Base-by-base conservation (phyloP, 2,329 filamentous ascomycete species). In the Fusarium abutilonis region DNA sequence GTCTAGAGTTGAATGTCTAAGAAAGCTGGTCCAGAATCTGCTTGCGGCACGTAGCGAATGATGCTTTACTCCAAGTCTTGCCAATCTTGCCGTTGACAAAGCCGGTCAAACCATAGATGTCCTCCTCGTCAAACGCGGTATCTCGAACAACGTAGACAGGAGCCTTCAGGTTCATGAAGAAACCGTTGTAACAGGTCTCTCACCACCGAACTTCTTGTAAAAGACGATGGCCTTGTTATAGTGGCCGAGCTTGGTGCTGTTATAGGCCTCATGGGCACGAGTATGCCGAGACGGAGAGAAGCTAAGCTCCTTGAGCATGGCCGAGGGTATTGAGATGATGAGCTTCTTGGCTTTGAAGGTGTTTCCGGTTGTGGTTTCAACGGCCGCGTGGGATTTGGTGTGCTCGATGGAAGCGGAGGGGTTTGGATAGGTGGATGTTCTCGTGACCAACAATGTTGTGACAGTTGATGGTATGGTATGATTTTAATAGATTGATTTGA, bases 281-380 rank as follows among this genome's bases (percentile, higher is more conserved):
- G 60, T 31, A 0, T 81, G 77, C 0, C 84, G 72, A 1, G 77
- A 64, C 1, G 83, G 83, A 0, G 73, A 67, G 67, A 85, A 82
- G 4, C 69, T 71, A 21, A 86, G 77, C 8, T 77, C 74, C 9
- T 74, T 73, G 49, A 80, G 78, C 39, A 83, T 70, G 7, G 82
- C 77, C 6, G 78, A 81, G 0, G 83, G 79, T 6, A 86, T 70
- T 2, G 82, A 81, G 4, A 83, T 58, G 44, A 86, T 78, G 23
- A 77, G 72, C 40, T 79, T 80, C 19, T 70, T 73, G 1, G 74
- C 77, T 3, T 72, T 56, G 19, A 77, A 71, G 0, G 68, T 52
- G 17, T 61, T 67, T 9, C 66, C 68, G 2, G 56, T 64, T 0
- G 61, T 69, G 0, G 70, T 70, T 9, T 43, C 68, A 3, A 74